Percentiles rank a stretch among this genome's conserved stretches.
Evolutionary conservation across 2,329 filamentous ascomycete genomes (phyloP).

Genomic region (Thielaviopsis ethacetica): DNA sequence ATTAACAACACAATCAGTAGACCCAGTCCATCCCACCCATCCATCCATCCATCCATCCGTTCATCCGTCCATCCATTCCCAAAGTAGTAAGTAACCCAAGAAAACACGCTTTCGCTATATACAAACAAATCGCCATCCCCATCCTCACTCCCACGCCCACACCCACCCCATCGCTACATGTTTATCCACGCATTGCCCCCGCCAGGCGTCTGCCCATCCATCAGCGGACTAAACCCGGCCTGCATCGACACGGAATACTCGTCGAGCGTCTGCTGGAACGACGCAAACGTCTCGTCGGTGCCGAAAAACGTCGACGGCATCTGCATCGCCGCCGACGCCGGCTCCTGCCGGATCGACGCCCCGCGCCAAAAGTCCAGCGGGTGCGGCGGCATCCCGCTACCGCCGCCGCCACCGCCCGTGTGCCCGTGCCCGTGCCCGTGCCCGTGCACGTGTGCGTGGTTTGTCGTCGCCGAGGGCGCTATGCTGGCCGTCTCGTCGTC

Average conservation of each 20-base stretch:
- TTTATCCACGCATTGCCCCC: conserved; percentile 9
- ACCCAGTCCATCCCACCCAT: too few relatives aligned
- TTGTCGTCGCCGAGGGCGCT: conserved; percentile 4
- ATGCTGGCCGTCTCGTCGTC: conserved; percentile 7
- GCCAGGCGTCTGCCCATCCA: not conserved
- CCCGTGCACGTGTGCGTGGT: too few relatives aligned
- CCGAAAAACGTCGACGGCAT: conserved; percentile 21
- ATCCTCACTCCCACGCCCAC: not conserved
- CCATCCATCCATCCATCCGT: too few relatives aligned
- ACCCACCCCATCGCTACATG: not conserved
- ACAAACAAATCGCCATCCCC: not conserved
- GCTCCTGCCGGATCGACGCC: conserved; percentile 13
- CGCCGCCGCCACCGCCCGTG: not conserved
- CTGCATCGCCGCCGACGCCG: conserved; percentile 16
- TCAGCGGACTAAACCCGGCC: conserved; percentile 1
- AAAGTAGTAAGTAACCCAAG: not conserved
- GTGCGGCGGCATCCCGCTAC: conserved; percentile 3
- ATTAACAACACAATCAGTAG: too few relatives aligned
- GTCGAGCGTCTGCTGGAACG: conserved; percentile 23
- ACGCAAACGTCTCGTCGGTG: conserved; percentile 22
- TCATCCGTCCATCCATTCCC: too few relatives aligned
- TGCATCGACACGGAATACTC: conserved; percentile 18
- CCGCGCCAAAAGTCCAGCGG: conserved; percentile 10
- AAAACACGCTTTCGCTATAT: not conserved
- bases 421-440: not conserved